These are phyloP conservation scores for Hygrocybe coccinea DNA, from an alignment of 768 basidiomycete species.

Conservation along the genomic window DNA sequence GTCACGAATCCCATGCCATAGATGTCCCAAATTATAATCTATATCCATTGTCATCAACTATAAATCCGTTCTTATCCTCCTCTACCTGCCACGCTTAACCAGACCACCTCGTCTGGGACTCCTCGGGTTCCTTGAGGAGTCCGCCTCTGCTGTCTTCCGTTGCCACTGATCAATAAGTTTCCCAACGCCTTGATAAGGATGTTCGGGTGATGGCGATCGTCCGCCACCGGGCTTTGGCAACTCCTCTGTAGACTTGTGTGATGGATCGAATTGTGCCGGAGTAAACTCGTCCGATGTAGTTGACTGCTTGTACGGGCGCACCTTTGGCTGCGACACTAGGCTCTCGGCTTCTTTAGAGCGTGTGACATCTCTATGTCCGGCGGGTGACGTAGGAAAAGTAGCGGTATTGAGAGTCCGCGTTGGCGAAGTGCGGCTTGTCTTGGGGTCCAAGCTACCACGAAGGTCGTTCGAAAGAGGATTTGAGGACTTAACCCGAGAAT, in stretches of 20 bases:
- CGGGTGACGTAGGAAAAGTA: neutral
- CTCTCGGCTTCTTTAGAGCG: neutral
- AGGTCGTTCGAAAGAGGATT: neutral
- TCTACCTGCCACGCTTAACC: neutral
- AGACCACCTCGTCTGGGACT: constrained; percentile 26
- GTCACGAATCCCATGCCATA: too few species aligned
- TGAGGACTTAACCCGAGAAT: neutral
- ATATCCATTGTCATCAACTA: neutral
- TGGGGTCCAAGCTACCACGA: neutral
- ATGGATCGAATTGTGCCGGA: constrained; percentile 8
- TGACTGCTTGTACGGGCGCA: neutral
- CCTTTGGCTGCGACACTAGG: neutral
- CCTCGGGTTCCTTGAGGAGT: constrained; percentile 23
- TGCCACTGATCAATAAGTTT: constrained; percentile 88
- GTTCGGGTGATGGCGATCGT: constrained; percentile 65
- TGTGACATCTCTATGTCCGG: neutral
- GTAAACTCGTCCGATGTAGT: neutral
- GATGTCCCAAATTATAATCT: too few species aligned
- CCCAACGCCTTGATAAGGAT: constrained; percentile 77
- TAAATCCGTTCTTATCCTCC: neutral
- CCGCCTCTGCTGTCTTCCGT: constrained; percentile 63
- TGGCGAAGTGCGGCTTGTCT: neutral
- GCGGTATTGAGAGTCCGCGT: neutral
- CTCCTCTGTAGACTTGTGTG: constrained; percentile 4
- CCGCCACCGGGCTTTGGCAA: constrained; percentile 10